phyloP scores from a whole-genome alignment of 2,329 filamentous ascomycete species.

The Camptophora hylomeconis region DNA sequence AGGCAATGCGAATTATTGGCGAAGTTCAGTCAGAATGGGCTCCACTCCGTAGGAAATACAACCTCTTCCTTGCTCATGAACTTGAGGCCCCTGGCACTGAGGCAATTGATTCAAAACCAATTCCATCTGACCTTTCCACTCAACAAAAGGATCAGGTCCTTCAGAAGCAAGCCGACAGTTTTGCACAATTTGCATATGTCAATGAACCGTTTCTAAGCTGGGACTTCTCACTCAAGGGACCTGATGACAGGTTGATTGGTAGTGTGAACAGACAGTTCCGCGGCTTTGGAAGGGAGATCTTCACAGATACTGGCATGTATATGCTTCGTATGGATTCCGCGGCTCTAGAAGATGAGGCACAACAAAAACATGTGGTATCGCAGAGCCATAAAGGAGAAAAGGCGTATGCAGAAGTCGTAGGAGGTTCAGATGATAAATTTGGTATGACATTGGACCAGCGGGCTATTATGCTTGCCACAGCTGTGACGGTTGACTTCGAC shows the following conservation, averaged over 20 bases:
- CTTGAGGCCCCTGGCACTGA: constrained; percentile 19
- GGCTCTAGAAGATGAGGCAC: constrained; percentile 25
- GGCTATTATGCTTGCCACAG: constrained; percentile 53
- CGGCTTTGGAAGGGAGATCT: constrained; percentile 50
- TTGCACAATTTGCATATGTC: constrained; percentile 48
- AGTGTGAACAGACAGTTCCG: constrained; percentile 51
- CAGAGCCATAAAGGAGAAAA: constrained; percentile 21
- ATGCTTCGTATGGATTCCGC: constrained; percentile 52
- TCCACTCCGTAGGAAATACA: constrained; percentile 49
- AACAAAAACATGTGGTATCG: constrained; percentile 25
- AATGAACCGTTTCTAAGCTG: constrained; percentile 51
- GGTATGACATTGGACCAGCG: constrained; percentile 54
- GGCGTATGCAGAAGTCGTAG: constrained; percentile 9
- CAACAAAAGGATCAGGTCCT: constrained; percentile 32
- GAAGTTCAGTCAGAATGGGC: constrained; percentile 54
- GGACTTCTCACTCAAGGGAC: constrained; percentile 47
- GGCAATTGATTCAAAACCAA: constrained; percentile 1
- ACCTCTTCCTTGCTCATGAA: constrained; percentile 46
- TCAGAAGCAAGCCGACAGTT: constrained; percentile 26
- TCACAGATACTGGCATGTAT: constrained; percentile 54
- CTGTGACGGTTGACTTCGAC: constrained; percentile 53
- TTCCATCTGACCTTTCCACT: constrained; percentile 33
- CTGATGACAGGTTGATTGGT: constrained; percentile 39
- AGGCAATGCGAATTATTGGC: constrained; percentile 49
- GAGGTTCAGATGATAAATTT: constrained; percentile 14